Evolutionary conservation across 2,329 filamentous ascomycete genomes (phyloP), one percentile per base, ranked within the genome.

Genomic region (Ascochyta viciae-villosae): DNA sequence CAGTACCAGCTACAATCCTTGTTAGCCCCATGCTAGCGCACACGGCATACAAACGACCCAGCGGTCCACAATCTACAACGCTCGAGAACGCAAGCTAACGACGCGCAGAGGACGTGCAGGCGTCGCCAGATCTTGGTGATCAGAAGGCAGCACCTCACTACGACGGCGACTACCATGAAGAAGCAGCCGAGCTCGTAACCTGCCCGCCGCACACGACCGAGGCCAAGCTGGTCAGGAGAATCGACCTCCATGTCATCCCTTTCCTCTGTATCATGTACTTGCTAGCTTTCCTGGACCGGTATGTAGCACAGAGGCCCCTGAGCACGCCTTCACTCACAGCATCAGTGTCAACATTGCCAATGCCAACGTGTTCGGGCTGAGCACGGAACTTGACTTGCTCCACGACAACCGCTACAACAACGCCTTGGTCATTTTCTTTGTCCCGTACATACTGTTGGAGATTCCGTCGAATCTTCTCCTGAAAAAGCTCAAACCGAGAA

Each of bases 371-470:
- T 81, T 81, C 51, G 80, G 81, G 12, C 71, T 84, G 10, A 77
- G 77, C 1, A 67, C 71, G 24, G 81, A 84, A 22, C 72, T 84
- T 4, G 55, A 76, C 5, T 74, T 85, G 0, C 58, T 62, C 4
- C 71, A 73, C 8, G 72, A 73, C 35, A 74, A 80, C 58, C 70
- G 80, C 53, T 82, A 81, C 67, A 84, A 83, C 56, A 77, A 70
- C 2, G 81, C 82, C 0, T 70, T 84, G 6, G 80, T 83, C 58
- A 82, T 83, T 59, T 84, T 84, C 73, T 84, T 83, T 67, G 79
- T 83, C 6, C 78, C 79, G 0, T 82, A 83, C 50, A 74, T 83
- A n/a, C 67, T 83, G 2, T 80, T 82, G 57, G 82, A 84, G 56
- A 82, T 84, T 22, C 82, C 82, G 0, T 80, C 77, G 24, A 84